These are phyloP conservation scores for Fusarium musae DNA, from an alignment of 2,329 filamentous ascomycete species.

Conservation along the genomic window DNA sequence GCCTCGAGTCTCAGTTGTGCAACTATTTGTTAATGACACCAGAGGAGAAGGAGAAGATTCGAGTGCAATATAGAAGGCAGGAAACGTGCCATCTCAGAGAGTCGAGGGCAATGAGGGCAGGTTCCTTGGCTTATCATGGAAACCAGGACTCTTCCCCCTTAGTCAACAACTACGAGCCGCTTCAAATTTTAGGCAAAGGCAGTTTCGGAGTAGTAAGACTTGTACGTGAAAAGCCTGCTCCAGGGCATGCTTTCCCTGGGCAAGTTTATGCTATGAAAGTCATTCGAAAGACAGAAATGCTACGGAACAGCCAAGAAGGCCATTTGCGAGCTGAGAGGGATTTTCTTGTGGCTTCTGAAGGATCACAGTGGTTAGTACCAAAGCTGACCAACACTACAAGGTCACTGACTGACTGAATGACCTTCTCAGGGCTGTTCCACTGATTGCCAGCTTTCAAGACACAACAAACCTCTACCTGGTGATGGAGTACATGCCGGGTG, in stretches of 20 bases:
- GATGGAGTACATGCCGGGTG: conserved; percentile 98
- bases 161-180: conserved; percentile 71
- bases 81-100: conserved; percentile 83
- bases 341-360: conserved; percentile 88
- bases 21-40: conserved; percentile 62
- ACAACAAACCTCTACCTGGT: conserved; percentile 85
- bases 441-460: conserved; percentile 92
- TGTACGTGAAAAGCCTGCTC: conserved; percentile 72
- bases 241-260: conserved; percentile 43
- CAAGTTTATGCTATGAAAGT: conserved; percentile 96
- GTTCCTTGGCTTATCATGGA: conserved; percentile 51
- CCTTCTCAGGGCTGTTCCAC: conserved; percentile 79
- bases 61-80: conserved; percentile 69
- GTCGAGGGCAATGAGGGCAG: conserved; percentile 74
- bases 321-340: conserved; percentile 92
- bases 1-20: conserved; percentile 64
- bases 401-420: background rate
- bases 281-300: conserved; percentile 93
- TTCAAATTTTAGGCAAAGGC: conserved; percentile 89
- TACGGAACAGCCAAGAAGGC: conserved; percentile 89
- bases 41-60: conserved; percentile 64
- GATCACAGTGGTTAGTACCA: conserved; percentile 75
- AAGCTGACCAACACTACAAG: background rate
- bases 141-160: conserved; percentile 19
- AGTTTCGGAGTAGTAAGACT: conserved; percentile 94